These are phyloP conservation scores for Ophiostoma montium DNA, from an alignment of 2,329 filamentous ascomycete species.

Conservation along the genomic window DNA sequence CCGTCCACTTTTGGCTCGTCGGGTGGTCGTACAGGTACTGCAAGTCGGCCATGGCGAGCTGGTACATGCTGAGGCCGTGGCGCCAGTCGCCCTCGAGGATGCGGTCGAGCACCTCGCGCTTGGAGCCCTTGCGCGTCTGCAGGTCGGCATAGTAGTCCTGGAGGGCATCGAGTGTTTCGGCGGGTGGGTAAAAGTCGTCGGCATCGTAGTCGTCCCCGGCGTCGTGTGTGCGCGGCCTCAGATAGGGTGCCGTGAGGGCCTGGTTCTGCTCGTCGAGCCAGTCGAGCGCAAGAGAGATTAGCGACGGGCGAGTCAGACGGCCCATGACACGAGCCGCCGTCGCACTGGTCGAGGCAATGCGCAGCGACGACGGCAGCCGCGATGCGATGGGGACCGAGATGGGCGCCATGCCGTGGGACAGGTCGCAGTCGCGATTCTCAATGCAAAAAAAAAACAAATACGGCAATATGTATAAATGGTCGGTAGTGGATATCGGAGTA, in stretches of 20 bases:
- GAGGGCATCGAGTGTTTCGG: slow-evolving; percentile 50
- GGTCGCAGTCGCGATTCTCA: no score
- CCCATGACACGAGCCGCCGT: slow-evolving; percentile 52
- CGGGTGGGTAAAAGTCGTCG: slow-evolving; percentile 54
- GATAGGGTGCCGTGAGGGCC: slow-evolving; percentile 43
- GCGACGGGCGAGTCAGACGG: slow-evolving; percentile 55
- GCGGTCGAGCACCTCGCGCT: slow-evolving; percentile 48
- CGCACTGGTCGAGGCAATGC: slow-evolving; percentile 50
- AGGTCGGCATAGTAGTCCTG: slow-evolving; percentile 49
- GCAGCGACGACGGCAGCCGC: slow-evolving; percentile 56
- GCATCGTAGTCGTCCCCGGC: slow-evolving; percentile 41
- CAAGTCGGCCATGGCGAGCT: slow-evolving; percentile 55
- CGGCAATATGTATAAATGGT: no score
- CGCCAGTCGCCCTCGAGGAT: slow-evolving; percentile 57
- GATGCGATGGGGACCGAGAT: slow-evolving; percentile 57
- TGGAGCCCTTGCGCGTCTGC: slow-evolving; percentile 43
- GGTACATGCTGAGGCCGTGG: slow-evolving; percentile 48
- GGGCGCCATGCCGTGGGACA: slow-evolving; percentile 28
- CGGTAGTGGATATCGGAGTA: not conserved
- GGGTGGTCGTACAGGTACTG: slow-evolving; percentile 53
- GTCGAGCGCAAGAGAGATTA: slow-evolving; percentile 57
- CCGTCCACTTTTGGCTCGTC: slow-evolving; percentile 48
- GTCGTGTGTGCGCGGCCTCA: slow-evolving; percentile 25
- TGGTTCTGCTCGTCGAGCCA: slow-evolving; percentile 62
- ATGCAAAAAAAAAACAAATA: not conserved